A percentile compares a stretch with the other conserved stretches of the same genome.
Conservation (phyloP, 305 asterid species). For the Solanum chacoense region DNA sequence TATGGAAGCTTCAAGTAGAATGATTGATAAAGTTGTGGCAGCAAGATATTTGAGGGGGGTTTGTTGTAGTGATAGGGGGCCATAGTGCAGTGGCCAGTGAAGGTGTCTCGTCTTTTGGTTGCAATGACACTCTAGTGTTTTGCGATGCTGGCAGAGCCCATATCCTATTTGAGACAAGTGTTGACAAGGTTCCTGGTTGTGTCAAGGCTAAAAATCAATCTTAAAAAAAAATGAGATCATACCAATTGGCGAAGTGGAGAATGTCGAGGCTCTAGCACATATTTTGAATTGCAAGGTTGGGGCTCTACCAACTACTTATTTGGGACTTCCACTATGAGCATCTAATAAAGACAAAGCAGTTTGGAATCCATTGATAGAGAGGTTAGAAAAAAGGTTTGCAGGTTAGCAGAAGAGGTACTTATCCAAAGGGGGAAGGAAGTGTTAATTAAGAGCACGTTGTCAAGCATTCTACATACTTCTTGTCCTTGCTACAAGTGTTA, state of each 20-base stretch:
- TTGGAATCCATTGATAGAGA: background rate
- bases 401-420: background rate
- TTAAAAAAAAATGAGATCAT: background rate
- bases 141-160: background rate
- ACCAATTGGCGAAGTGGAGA: background rate
- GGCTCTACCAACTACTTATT: background rate
- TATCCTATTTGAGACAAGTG: background rate
- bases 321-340: background rate
- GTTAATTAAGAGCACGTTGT: background rate
- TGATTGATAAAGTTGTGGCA: background rate
- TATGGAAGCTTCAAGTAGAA: background rate
- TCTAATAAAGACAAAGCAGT: background rate
- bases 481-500: background rate
- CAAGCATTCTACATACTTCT: background rate
- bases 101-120: background rate
- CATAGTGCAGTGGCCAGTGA: background rate
- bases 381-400: background rate
- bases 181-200: background rate
- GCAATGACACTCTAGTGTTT: background rate
- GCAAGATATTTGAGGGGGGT: background rate
- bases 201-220: background rate
- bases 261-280: background rate
- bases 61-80: background rate
- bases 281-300: background rate
- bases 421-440: background rate